Percentiles rank a stretch among this genome's conserved stretches.
Conservation (phyloP, 108 stramenopile species). For the Skeletonema tropicum region DNA sequence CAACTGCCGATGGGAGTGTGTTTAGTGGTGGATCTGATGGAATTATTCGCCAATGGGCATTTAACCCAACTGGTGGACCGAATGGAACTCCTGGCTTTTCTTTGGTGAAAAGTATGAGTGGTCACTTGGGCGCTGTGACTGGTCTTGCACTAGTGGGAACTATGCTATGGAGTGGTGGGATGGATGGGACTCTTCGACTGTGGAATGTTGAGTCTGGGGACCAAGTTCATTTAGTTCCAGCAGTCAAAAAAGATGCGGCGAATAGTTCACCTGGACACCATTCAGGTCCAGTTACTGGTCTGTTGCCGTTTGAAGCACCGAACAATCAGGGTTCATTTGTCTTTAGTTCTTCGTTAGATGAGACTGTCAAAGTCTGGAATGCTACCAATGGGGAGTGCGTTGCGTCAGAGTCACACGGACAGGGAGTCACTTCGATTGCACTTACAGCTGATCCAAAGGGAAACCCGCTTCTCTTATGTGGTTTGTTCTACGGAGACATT, state of each 20-base stretch:
- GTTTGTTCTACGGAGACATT: slow-evolving; percentile 76
- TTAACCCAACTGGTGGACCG: slow-evolving; percentile 40
- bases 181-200: slow-evolving; percentile 79
- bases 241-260: slow-evolving; percentile 28
- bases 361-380: slow-evolving; percentile 87
- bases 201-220: slow-evolving; percentile 68
- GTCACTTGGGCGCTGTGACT: slow-evolving; percentile 82
- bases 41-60: slow-evolving; percentile 74
- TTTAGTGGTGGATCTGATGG: slow-evolving; percentile 72
- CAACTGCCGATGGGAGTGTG: slow-evolving; percentile 59
- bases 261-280: slow-evolving; percentile 21
- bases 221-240: slow-evolving; percentile 36
- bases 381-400: slow-evolving; percentile 80
- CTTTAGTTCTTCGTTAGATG: slow-evolving; percentile 76
- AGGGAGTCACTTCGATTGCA: slow-evolving; percentile 78
- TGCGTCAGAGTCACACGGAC: slow-evolving; percentile 72
- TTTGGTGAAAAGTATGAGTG: slow-evolving; percentile 56
- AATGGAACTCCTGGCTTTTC: slow-evolving; percentile 58
- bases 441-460: slow-evolving; percentile 62
- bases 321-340: slow-evolving; percentile 64
- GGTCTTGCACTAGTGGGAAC: slow-evolving; percentile 59
- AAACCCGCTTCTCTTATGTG: slow-evolving; percentile 69
- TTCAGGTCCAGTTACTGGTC: slow-evolving; percentile 70
- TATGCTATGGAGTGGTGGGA: slow-evolving; percentile 69
- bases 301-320: slow-evolving; percentile 61